These are phyloP conservation scores for Esteya vermicola DNA, from an alignment of 2,329 filamentous ascomycete genomes.

Conservation along the genomic window DNA sequence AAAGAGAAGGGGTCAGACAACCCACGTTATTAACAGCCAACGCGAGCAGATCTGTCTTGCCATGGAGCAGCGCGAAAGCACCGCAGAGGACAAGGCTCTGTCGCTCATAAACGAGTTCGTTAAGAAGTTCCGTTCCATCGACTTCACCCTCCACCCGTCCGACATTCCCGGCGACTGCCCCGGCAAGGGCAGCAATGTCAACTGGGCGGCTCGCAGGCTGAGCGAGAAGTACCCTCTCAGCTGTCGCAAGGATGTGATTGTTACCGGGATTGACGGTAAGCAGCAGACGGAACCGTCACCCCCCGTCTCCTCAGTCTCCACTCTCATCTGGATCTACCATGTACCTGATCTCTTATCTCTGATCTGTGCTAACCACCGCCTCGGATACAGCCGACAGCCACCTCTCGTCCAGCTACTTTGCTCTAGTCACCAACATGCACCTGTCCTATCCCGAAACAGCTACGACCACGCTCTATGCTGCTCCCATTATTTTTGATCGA, in stretches of 20 bases:
- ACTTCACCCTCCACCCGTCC: slow-evolving; percentile 52
- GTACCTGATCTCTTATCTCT: slow-evolving; percentile 3
- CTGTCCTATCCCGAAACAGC: slow-evolving; percentile 43
- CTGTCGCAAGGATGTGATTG: slow-evolving; percentile 44
- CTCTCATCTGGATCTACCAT: too few species aligned
- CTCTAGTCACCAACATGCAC: slow-evolving; percentile 50
- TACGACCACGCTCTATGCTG: slow-evolving; percentile 49
- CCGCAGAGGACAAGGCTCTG: slow-evolving; percentile 46
- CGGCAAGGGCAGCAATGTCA: slow-evolving; percentile 62
- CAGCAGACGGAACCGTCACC: too few species aligned
- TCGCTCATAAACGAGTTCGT: slow-evolving; percentile 47
- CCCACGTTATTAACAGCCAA: not conserved
- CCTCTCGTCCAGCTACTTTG: slow-evolving; percentile 53
- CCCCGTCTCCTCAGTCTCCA: too few species aligned
- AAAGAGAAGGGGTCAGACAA: too few species aligned
- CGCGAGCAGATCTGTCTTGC: slow-evolving; percentile 48
- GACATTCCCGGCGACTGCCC: slow-evolving; percentile 54
- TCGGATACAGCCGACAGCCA: slow-evolving; percentile 49
- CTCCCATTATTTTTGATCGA: slow-evolving; percentile 60
- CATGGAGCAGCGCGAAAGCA: slow-evolving; percentile 56
- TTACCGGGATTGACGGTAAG: slow-evolving; percentile 62
- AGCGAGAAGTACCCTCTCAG: slow-evolving; percentile 43
- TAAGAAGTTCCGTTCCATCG: slow-evolving; percentile 51
- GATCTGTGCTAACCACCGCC: slow-evolving; percentile 8
- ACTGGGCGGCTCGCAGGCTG: slow-evolving; percentile 54